Evolutionary conservation across 177 flowering plant genomes (phyloP), one percentile per base, ranked within the genome.

Genomic region (Tripterygium wilfordii): DNA sequence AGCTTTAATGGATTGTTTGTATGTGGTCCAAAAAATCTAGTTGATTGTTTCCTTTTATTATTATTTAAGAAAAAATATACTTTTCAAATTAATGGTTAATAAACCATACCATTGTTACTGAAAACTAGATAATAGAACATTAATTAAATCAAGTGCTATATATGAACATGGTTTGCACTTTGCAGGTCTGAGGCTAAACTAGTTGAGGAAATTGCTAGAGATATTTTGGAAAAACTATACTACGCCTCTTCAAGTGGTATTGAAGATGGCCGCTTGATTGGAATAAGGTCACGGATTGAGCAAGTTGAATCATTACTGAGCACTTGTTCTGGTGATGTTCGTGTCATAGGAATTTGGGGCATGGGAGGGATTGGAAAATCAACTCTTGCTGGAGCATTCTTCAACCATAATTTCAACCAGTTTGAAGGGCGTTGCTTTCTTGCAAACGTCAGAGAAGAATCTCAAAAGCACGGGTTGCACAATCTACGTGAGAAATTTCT

Each of bases 281-380:
- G 61, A 49, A 27, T 49, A 2, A 24, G 26, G 3, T 12, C 33
- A 7, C 36, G 6, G 0, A 12, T 33, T 1, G 44, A 43, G n/a
- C 6, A 40, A 10, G 5, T 48, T 10, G 3, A 2, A 15, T 10
- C 24, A 10, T 17, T 58, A 18, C 22, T 58, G 16, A n/a, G 42
- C 12, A 19, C 24, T 19, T 28, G 16, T 4, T 7, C 39, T 0
- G 0, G 2, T 4, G 35, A 48, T 39, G 31, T 48, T 9, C 41
- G 46, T 3, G 2, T 36, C 23, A 18, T 61, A 7, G 65, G 49
- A 35, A 48, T 61, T 17, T 42, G 49, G 43, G 57, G 63, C 20
- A 31, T 42, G 48, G 56, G 56, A 8, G 56, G 56, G 3, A 22
- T 53, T 23, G 56, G 56, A 3, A 40, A 40, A 13, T 23, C 45